A percentile compares a stretch with the other conserved stretches of the same genome.
phyloP scores from a whole-genome alignment of 2,329 filamentous ascomycete genomes.

The Mycogone perniciosa region DNA sequence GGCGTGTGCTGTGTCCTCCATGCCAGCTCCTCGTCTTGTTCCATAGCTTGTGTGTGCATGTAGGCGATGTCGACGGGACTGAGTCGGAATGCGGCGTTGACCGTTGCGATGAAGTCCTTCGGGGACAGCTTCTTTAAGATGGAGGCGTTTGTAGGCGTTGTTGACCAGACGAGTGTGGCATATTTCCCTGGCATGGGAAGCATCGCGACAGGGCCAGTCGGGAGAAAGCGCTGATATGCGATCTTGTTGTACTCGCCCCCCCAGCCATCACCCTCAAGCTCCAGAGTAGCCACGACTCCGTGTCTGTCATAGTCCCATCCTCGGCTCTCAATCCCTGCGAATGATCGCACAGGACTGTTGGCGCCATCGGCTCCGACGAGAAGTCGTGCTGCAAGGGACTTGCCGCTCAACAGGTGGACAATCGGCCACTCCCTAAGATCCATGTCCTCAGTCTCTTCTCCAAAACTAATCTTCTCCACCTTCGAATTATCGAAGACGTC shows the following conservation, averaged over 20 bases:
- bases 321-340: slow-evolving; percentile 75
- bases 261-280: slow-evolving; percentile 57
- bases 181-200: slow-evolving; percentile 79
- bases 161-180: slow-evolving; percentile 91
- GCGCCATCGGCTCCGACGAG: slow-evolving; percentile 91
- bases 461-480: slow-evolving; percentile 74
- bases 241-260: slow-evolving; percentile 55
- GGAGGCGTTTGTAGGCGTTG: slow-evolving; percentile 71
- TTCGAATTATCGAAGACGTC: slow-evolving; percentile 69
- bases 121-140: slow-evolving; percentile 69
- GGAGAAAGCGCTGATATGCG: slow-evolving; percentile 92
- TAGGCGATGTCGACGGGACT: slow-evolving; percentile 72
- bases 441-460: slow-evolving; percentile 58
- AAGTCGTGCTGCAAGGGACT: slow-evolving; percentile 68
- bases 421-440: slow-evolving; percentile 87
- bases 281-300: slow-evolving; percentile 83
- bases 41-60: slow-evolving; percentile 59
- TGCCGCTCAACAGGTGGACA: slow-evolving; percentile 63
- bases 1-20: slow-evolving; percentile 75
- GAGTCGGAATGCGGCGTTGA: slow-evolving; percentile 90
- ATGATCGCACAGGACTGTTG: slow-evolving; percentile 86
- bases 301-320: slow-evolving; percentile 94
- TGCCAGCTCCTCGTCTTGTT: slow-evolving; percentile 67
- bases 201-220: slow-evolving; percentile 84
- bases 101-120: slow-evolving; percentile 73